Conservation (phyloP, 345 rosid genomes). For the Pistacia vera region DNA sequence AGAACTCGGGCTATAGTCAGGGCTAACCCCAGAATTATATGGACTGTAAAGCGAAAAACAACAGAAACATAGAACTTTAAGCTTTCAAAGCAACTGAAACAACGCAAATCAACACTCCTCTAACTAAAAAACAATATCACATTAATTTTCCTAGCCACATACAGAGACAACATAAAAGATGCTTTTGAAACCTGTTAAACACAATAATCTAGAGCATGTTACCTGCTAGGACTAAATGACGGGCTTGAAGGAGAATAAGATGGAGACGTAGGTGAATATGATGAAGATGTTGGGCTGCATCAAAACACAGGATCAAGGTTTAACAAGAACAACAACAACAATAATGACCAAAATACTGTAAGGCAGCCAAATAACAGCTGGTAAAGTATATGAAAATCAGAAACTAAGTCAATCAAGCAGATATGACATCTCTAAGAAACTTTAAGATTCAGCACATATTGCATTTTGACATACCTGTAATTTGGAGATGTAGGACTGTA, state of each 20-base stretch:
- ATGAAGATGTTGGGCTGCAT: conserved; percentile 87
- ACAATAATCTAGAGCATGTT: conserved; percentile 10
- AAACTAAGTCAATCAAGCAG: not conserved
- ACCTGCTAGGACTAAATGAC: conserved; percentile 95
- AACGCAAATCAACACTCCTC: not conserved
- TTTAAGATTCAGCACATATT: not conserved
- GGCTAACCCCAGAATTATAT: conserved; percentile 48
- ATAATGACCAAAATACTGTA: not conserved
- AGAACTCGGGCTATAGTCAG: conserved; percentile 63
- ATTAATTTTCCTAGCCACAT: too few relatives aligned
- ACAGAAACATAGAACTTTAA: not conserved
- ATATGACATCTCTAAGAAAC: not conserved
- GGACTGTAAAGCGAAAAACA: conserved; percentile 36
- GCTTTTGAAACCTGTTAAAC: not conserved
- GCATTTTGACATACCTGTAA: conserved; percentile 55
- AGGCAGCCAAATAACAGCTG: not conserved
- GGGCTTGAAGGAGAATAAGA: conserved; percentile 94
- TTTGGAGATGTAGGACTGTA: conserved; percentile 96
- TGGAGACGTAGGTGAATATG: conserved; percentile 94
- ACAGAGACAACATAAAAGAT: not conserved
- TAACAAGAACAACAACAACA: not conserved
- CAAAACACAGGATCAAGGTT: not conserved
- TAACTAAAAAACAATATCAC: too few relatives aligned
- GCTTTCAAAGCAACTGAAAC: not conserved
- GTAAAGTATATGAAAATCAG: not conserved